Base-by-base conservation (phyloP, 148 eudicot genomes). In the Rhododendron molle region DNA sequence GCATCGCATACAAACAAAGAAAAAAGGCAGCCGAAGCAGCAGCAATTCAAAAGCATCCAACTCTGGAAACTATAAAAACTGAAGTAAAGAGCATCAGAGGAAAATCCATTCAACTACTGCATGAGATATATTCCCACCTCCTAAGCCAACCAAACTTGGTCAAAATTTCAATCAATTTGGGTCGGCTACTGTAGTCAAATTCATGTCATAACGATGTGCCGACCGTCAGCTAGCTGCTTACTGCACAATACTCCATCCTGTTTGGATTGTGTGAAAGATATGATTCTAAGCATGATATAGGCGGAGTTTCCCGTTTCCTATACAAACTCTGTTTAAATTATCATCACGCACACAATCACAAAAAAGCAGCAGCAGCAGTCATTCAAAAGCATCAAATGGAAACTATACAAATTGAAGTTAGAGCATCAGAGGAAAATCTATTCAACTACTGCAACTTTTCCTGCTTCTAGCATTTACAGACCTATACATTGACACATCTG, bases 391-490 rank as follows among this genome's bases (percentile, higher is more conserved):
- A 54, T 54, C 21, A 4, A 16, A 18, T 4, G 60, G 60, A 18
- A 54, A 54, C 60, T 18, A 54, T 54, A 54, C 60, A 46, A 52
- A 52, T 52, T 54, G 60, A 54, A 16, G 60, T 18, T 16, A 46
- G 58, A 54, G 60, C 60, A 54, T 16, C 18, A 18, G 60, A 54
- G 60, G 60, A 54, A 54, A 54, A 46, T 81, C 49, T 30, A 36
- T 14, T 14, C 43, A 49, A 83, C 62, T 47, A 60, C 58, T 18
- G 52, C 79, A 46, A 83, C 85, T 26, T 43, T 67, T 20, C 21
- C 84, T 83, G 54, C 77, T 67, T 23, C 85, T 67, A 83, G 56
- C 40, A 83, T 83, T 30, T 83, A 83, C 79, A 83, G 47, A 69
- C 40, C 43, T 69, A 44, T 83, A 67, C 43, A 82, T 18, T 5